These are phyloP conservation scores for Isatis lusitanica DNA, from an alignment of 441 rosid genomes.

Conservation along the genomic window DNA sequence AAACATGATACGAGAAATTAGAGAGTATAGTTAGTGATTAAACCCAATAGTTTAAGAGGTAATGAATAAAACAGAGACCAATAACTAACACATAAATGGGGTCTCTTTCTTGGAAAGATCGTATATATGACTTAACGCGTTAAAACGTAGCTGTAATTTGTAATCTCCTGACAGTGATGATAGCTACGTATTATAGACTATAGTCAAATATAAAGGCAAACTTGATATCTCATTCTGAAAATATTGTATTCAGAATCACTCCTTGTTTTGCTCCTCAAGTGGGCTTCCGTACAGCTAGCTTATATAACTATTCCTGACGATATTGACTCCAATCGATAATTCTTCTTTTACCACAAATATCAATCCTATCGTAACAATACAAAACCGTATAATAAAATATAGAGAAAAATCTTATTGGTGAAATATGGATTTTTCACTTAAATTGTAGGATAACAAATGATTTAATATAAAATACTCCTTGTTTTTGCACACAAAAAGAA, in stretches of 20 bases:
- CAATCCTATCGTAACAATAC: not conserved
- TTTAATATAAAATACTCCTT: not conserved
- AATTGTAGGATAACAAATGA: not conserved
- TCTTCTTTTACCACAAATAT: not conserved
- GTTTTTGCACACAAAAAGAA: too few species aligned
- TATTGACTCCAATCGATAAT: not conserved
- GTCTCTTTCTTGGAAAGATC: constrained; percentile 31
- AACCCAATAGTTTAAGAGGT: not conserved
- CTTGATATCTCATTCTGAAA: not conserved
- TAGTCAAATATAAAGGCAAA: not conserved
- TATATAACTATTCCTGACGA: constrained; percentile 20
- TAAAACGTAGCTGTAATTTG: constrained; percentile 36
- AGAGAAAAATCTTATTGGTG: not conserved
- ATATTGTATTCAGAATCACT: constrained; percentile 6
- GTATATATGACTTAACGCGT: constrained; percentile 32
- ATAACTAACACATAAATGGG: constrained; percentile 6
- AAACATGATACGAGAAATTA: not conserved
- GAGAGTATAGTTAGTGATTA: not conserved
- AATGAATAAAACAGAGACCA: constrained; percentile 23
- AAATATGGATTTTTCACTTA: not conserved
- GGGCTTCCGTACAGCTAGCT: constrained; percentile 35
- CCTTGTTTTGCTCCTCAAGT: constrained; percentile 39
- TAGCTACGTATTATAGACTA: constrained; percentile 21
- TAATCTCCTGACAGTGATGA: constrained; percentile 33
- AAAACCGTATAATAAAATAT: not conserved